These are phyloP conservation scores for Datura wrightii DNA, from an alignment of 257 asterid species.

Conservation along the genomic window DNA sequence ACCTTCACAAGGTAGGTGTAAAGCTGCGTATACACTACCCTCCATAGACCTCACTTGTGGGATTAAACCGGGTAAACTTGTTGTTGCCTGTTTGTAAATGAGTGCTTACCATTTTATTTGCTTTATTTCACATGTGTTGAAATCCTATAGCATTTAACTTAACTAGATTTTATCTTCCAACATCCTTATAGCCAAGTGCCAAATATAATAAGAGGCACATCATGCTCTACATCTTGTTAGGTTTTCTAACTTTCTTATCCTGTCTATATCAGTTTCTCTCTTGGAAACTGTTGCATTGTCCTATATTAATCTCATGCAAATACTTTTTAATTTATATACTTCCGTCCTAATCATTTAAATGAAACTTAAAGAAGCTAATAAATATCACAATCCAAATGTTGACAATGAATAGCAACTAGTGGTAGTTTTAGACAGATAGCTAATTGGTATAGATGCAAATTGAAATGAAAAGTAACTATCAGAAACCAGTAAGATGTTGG, in stretches of 20 bases:
- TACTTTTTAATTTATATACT: neutral
- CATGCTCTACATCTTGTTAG: conserved; percentile 6
- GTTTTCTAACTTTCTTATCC: neutral
- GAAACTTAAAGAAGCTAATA: neutral
- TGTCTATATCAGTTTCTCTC: neutral
- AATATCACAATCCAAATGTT: neutral
- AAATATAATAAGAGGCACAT: neutral
- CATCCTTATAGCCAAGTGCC: neutral
- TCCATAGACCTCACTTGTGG: no score
- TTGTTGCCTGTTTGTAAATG: neutral
- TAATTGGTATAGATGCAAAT: neutral
- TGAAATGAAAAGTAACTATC: neutral
- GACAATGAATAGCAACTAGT: neutral
- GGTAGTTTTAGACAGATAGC: neutral
- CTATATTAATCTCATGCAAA: neutral
- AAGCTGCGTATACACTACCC: no score
- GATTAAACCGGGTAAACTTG: no score
- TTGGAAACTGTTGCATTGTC: neutral
- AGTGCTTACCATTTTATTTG: neutral
- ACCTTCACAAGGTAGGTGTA: no score
- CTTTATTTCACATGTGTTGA: conserved; percentile 1
- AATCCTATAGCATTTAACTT: neutral
- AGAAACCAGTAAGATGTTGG: neutral
- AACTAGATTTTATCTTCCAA: conserved; percentile 1
- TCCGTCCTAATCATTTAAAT: neutral